Conservation (phyloP, 495 filamentous ascomycete species). For the Trichoderma gamsii region DNA sequence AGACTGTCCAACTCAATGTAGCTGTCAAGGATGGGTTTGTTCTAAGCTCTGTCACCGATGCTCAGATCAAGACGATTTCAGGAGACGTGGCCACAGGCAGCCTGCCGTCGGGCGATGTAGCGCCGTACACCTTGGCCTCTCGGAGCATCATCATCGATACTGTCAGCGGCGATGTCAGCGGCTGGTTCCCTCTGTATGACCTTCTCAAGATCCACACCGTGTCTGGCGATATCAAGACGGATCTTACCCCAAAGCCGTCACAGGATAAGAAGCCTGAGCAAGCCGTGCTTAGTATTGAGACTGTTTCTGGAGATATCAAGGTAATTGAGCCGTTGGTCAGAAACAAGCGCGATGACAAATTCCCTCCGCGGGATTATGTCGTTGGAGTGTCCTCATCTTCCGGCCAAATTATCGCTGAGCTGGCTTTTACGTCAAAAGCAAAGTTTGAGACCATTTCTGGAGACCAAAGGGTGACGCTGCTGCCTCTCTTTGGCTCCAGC, state of each 20-base stretch:
- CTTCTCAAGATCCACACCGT: conserved; percentile 32
- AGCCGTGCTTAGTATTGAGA: conserved; percentile 30
- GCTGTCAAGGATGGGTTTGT: conserved; percentile 35
- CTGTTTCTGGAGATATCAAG: conserved; percentile 32
- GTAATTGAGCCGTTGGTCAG: conserved; percentile 30
- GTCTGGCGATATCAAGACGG: conserved; percentile 33
- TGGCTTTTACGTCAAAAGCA: conserved; percentile 28
- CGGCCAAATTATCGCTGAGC: conserved; percentile 26
- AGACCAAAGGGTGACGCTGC: conserved; percentile 25
- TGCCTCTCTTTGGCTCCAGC: conserved; percentile 31
- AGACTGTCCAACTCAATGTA: conserved; percentile 33
- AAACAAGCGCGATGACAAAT: background rate
- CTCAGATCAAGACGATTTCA: conserved; percentile 23
- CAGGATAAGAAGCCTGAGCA: conserved; percentile 24
- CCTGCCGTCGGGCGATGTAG: conserved; percentile 16
- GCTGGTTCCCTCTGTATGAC: conserved; percentile 40
- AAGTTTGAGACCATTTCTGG: conserved; percentile 27
- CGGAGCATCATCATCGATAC: conserved; percentile 30
- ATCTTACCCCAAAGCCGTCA: conserved; percentile 31
- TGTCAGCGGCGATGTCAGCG: conserved; percentile 32
- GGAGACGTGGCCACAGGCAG: conserved; percentile 25
- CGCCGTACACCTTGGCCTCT: conserved; percentile 26
- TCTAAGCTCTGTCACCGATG: conserved; percentile 24
- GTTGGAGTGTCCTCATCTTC: conserved; percentile 34
- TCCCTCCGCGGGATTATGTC: conserved; percentile 39